Conservation (phyloP, 2,329 filamentous ascomycete genomes). For the Ascosphaera aggregata region DNA sequence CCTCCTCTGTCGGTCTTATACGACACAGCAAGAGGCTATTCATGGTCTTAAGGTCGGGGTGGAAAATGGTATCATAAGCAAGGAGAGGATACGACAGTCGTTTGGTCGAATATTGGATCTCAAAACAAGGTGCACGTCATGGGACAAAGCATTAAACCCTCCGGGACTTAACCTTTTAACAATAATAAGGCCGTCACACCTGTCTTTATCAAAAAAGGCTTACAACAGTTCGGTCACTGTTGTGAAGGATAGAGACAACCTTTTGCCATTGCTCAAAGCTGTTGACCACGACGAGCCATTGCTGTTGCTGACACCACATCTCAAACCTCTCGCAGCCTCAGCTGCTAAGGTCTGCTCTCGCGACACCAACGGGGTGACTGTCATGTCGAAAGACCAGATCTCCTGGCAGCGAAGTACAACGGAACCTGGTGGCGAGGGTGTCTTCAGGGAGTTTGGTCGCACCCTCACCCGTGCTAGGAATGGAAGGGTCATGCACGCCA, state of each 20-base stretch:
- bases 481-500: constrained; percentile 75
- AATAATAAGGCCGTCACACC: constrained; percentile 61
- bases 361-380: constrained; percentile 17
- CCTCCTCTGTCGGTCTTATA: constrained; percentile 66
- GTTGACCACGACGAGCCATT: constrained; percentile 71
- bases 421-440: constrained; percentile 76
- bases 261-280: constrained; percentile 61
- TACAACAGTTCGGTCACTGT: constrained; percentile 90
- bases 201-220: constrained; percentile 55
- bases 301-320: constrained; percentile 66
- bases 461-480: constrained; percentile 69
- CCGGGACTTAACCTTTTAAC: constrained; percentile 54
- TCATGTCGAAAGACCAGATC: constrained; percentile 28
- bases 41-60: constrained; percentile 71
- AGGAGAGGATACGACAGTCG: constrained; percentile 57
- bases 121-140: constrained; percentile 69
- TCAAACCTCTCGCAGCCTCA: constrained; percentile 82
- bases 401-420: constrained; percentile 33
- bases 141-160: constrained; percentile 78
- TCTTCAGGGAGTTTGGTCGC: constrained; percentile 74
- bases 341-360: constrained; percentile 48
- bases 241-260: constrained; percentile 65
- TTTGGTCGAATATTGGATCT: constrained; percentile 53
- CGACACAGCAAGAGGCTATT: constrained; percentile 77
- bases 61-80: constrained; percentile 73